Evolutionary conservation across 441 rosid species (phyloP), one percentile per base, ranked within the genome.

Genomic region (Pelargonium cotyledonis): DNA sequence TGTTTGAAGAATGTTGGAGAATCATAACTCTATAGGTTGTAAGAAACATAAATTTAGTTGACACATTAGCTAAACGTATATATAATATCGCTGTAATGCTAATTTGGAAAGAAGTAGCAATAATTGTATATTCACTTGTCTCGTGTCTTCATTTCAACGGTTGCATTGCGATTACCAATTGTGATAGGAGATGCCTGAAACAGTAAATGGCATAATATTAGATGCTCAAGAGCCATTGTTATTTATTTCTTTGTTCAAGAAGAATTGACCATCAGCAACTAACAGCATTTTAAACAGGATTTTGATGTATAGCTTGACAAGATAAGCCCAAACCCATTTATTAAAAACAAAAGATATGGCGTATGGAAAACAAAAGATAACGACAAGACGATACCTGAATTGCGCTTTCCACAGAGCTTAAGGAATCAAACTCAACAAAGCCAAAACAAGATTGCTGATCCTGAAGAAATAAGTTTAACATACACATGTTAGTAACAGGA

Each of bases 61-160:
- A 29, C 31, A 29, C 31, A 29, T 29, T 29, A 29, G 31, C 31
- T 29, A 29, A 29, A 29, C 31, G 3, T 29, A 29, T 1, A 29
- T 29, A 29, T 29, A 29, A 29, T 3, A 29, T 29, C 31, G 31
- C 4, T 29, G 31, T 29, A 29, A 29, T 29, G 4, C 31, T 29
- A 29, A 29, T 29, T 3, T 29, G 31, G 31, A 29, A 51, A 8
- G 38, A 44, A 43, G 0, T 23, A 57, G 26, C 26, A 41, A 53
- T 61, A 15, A 8, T 0, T 11, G 31, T 19, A 6, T 11, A 15
- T 60, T 49, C n/a, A 77, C 88, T 79, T 80, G 72, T 96, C 96
- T 81, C 84, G 84, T 73, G 57, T 75, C 65, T 90, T 88, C 72
- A 76, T 88, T 76, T 89, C 93, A 44, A 92, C 84, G 65, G 81